phyloP scores from a whole-genome alignment of 2,329 filamentous ascomycete genomes.

The Dothideomycetidae sp. region DNA sequence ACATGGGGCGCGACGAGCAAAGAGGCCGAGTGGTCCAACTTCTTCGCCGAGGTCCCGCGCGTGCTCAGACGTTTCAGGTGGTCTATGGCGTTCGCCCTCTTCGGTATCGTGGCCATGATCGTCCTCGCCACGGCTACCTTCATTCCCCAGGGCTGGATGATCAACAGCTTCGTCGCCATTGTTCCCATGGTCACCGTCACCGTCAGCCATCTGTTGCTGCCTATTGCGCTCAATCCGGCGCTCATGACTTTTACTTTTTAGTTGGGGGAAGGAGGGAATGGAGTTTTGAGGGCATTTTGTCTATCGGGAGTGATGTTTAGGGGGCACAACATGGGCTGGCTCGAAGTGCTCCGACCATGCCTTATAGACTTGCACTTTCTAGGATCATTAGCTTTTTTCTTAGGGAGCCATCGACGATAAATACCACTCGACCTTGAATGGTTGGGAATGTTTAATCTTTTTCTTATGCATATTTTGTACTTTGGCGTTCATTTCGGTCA shows the following conservation, averaged over 20 bases:
- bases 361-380: no score
- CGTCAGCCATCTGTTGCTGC: conserved; percentile 54
- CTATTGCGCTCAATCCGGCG: conserved; percentile 62
- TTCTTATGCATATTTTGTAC: no score
- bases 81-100: conserved; percentile 47
- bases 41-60: conserved; percentile 71
- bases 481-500: no score
- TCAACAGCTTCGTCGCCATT: conserved; percentile 46
- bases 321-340: no score
- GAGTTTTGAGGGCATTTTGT: background rate
- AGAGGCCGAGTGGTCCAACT: conserved; percentile 67
- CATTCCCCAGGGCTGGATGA: conserved; percentile 43
- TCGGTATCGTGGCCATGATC: conserved; percentile 48
- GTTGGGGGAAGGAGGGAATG: background rate
- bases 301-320: no score
- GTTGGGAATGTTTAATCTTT: no score
- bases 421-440: no score
- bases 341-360: no score
- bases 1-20: conserved; percentile 74
- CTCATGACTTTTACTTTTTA: conserved; percentile 68
- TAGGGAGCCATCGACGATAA: no score
- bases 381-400: no score
- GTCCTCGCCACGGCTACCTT: conserved; percentile 49
- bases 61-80: conserved; percentile 69
- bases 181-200: conserved; percentile 61